phyloP scores from a whole-genome alignment of 257 asterid species.

The Solanum medicagineum region DNA sequence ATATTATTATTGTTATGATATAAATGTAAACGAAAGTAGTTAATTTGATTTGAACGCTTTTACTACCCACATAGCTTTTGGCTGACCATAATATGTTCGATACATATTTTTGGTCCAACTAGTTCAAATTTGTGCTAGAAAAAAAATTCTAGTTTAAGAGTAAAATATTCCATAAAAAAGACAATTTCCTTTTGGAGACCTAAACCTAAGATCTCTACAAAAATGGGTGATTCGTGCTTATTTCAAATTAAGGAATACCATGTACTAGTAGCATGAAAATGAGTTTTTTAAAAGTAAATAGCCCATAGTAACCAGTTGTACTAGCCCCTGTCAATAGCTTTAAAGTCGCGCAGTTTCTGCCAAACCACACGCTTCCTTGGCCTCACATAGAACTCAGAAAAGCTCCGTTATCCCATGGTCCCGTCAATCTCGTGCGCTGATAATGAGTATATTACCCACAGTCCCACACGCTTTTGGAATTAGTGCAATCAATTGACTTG shows the following conservation, averaged over 20 bases:
- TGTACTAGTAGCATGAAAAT: neutral
- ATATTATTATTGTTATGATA: too few relatives aligned
- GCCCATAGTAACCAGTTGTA: neutral
- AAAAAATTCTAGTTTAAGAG: neutral
- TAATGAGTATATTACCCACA: neutral
- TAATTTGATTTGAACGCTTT: neutral
- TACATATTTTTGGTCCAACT: neutral
- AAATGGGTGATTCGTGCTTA: neutral
- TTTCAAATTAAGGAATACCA: neutral
- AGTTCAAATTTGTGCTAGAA: neutral
- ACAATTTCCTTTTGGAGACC: neutral
- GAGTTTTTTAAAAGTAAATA: neutral
- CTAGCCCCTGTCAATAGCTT: neutral
- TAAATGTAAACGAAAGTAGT: neutral
- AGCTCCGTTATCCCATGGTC: neutral
- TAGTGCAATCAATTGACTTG: conserved; percentile 13
- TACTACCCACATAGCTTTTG: neutral
- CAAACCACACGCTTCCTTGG: conserved; percentile 8
- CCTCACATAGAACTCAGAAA: neutral
- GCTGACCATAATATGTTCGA: neutral
- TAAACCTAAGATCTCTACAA: neutral
- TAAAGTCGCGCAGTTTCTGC: conserved; percentile 12
- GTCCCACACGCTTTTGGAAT: conserved; percentile 4
- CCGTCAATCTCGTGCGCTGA: neutral
- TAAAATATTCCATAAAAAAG: neutral